These are phyloP conservation scores for Sarcomyxa edulis DNA, from an alignment of 768 basidiomycete genomes.

Conservation along the genomic window DNA sequence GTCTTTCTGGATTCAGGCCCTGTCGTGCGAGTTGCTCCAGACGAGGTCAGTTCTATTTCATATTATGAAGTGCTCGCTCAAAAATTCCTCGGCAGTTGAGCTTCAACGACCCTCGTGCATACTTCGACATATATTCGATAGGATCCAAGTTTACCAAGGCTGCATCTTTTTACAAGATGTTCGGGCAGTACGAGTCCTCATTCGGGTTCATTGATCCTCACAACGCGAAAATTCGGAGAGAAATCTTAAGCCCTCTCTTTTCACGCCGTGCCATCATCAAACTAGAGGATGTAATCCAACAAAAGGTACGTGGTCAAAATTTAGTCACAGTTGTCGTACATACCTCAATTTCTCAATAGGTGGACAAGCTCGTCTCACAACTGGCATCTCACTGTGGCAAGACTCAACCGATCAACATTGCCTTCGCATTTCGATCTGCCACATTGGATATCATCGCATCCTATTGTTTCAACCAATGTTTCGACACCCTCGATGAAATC, in stretches of 20 bases:
- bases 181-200: slow-evolving; percentile 30
- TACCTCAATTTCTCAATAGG: slow-evolving; percentile 12
- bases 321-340: neutral
- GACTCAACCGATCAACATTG: slow-evolving; percentile 24
- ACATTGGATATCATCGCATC: slow-evolving; percentile 34
- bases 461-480: slow-evolving; percentile 29
- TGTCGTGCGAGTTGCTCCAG: slow-evolving; percentile 31
- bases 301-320: slow-evolving; percentile 18
- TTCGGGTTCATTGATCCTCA: slow-evolving; percentile 28
- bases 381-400: slow-evolving; percentile 17
- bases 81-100: slow-evolving; percentile 25
- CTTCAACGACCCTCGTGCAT: slow-evolving; percentile 33
- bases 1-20: slow-evolving; percentile 18
- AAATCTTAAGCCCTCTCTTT: slow-evolving; percentile 33
- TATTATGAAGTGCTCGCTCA: neutral
- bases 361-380: slow-evolving; percentile 25
- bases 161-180: slow-evolving; percentile 27
- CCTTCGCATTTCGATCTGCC: slow-evolving; percentile 32
- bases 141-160: slow-evolving; percentile 31
- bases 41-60: slow-evolving; percentile 25
- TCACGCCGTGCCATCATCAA: slow-evolving; percentile 32
- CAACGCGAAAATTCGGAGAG: slow-evolving; percentile 27
- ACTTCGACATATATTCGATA: slow-evolving; percentile 35
- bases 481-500: slow-evolving; percentile 19
- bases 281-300: slow-evolving; percentile 28